Base-by-base conservation (phyloP, 371 early-diverging fungal genomes). In the Synchytrium microbalum region DNA sequence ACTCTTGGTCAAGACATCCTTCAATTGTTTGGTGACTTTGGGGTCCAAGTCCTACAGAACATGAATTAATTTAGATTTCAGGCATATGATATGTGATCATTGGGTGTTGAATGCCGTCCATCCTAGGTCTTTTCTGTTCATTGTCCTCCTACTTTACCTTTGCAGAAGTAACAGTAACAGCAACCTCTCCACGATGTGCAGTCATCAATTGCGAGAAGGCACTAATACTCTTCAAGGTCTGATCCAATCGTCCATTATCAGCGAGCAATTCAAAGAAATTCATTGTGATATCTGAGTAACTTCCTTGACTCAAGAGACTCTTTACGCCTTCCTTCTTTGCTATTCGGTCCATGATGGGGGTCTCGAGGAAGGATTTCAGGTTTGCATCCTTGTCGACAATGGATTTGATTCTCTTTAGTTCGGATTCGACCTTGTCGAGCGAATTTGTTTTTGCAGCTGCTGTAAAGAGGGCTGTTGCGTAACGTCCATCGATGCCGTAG, bases 401-500 rank as follows among this genome's bases (percentile, higher is more conserved):
- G 53, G 72, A 61, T 66, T 80, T 74, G 69, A 97, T 77, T 61
- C 79, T 72, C 70, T 77, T 82, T 65, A 97, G 81, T 61, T 96
- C 98, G 62, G 78, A 68, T 72, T 97, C 96, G 59, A 97, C 95
- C 27, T 85, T 75, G 16, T 90, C 85, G 67, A 96, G 86, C 24
- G 74, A 75, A 72, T 88, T 86, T 79, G 86, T 83, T 73, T 91
- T 90, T 69, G 86, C 83, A 28, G 96, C 96, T 55, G 98, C 98
- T 60, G 91, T 84, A 86, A 87, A 97, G 64, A 97, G 85, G 38
- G 98, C 96, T 26, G 96, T 93, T 63, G 98, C 96, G 73, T 97
- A 97, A 71, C 95, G 91, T 70, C 98, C 98, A 60, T 93, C 93
- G 74, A 97, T 88, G 68, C 95, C 93, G 84, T 89, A 87, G 60